Evolutionary conservation across 371 early-diverging fungal species (phyloP).

Genomic region (Actinomucor elegans): DNA sequence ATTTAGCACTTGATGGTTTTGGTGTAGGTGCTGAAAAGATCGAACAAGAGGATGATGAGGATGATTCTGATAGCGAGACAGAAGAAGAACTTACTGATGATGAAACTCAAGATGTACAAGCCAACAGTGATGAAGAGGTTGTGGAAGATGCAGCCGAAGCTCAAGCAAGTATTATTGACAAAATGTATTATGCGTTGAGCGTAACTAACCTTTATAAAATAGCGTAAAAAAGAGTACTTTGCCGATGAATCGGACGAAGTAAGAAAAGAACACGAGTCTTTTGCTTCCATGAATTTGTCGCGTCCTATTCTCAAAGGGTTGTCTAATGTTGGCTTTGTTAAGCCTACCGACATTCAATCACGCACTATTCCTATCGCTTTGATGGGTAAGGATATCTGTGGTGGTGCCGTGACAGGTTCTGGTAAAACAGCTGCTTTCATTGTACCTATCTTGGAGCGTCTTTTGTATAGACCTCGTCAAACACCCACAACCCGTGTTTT

Average conservation of each 20-base stretch:
- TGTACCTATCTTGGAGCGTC: constrained; percentile 96
- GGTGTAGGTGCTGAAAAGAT: constrained; percentile 55
- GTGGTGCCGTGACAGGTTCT: constrained; percentile 99
- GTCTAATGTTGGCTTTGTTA: constrained; percentile 83
- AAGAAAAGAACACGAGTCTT: constrained; percentile 61
- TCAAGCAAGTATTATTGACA: constrained; percentile 26
- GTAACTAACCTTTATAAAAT: too few relatives aligned
- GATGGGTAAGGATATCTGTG: constrained; percentile 98
- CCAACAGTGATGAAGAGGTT: constrained; percentile 30
- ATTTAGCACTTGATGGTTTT: constrained; percentile 56
- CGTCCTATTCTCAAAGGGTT: constrained; percentile 95
- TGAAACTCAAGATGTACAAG: constrained; percentile 30
- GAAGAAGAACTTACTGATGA: constrained; percentile 30
- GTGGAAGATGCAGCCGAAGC: constrained; percentile 44
- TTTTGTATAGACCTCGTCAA: constrained; percentile 85
- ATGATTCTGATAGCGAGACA: constrained; percentile 25
- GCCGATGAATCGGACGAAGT: constrained; percentile 62
- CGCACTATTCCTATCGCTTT: constrained; percentile 96
- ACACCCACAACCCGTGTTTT: constrained; percentile 87
- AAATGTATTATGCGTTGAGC: too few relatives aligned
- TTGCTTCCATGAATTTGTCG: constrained; percentile 90
- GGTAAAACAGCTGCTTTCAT: constrained; percentile 99
- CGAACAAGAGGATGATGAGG: constrained; percentile 44
- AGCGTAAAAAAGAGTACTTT: constrained; percentile 77
- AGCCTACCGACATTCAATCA: constrained; percentile 97